These are phyloP conservation scores for Selenicereus undatus DNA, from an alignment of 148 eudicot genomes.

Conservation along the genomic window DNA sequence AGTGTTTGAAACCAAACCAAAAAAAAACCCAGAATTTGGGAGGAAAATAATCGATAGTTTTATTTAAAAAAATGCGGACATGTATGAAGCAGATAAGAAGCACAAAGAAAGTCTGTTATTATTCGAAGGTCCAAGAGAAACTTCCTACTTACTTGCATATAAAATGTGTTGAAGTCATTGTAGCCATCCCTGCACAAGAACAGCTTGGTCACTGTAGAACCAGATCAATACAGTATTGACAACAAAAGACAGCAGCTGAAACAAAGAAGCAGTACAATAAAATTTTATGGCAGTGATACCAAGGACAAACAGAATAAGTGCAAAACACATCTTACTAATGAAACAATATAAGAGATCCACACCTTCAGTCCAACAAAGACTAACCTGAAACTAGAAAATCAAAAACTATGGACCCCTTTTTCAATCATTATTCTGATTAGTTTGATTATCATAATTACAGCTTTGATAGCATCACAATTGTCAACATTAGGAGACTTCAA, in stretches of 20 bases:
- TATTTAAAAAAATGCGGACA: neutral
- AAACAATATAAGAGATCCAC: neutral
- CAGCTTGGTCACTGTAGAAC: slow-evolving; percentile 12
- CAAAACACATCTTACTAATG: neutral
- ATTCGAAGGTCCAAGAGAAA: neutral
- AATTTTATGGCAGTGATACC: neutral
- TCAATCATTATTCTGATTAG: neutral
- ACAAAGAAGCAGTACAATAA: slow-evolving; percentile 1
- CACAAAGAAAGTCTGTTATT: neutral
- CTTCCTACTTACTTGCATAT: slow-evolving; percentile 86
- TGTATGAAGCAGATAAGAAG: neutral
- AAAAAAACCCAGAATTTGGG: neutral
- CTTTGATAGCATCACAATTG: neutral
- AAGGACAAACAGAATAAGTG: neutral
- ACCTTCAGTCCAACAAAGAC: neutral
- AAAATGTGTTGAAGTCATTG: slow-evolving; percentile 98
- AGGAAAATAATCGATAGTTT: neutral
- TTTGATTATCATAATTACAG: neutral
- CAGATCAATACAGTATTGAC: neutral
- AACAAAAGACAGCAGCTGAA: neutral
- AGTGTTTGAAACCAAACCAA: neutral
- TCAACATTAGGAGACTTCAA: neutral
- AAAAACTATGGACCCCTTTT: neutral
- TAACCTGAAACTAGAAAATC: neutral
- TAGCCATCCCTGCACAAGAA: slow-evolving; percentile 86